Conservation (phyloP, 2,329 filamentous ascomycete genomes). For the Aspergillus transmontanensis region DNA sequence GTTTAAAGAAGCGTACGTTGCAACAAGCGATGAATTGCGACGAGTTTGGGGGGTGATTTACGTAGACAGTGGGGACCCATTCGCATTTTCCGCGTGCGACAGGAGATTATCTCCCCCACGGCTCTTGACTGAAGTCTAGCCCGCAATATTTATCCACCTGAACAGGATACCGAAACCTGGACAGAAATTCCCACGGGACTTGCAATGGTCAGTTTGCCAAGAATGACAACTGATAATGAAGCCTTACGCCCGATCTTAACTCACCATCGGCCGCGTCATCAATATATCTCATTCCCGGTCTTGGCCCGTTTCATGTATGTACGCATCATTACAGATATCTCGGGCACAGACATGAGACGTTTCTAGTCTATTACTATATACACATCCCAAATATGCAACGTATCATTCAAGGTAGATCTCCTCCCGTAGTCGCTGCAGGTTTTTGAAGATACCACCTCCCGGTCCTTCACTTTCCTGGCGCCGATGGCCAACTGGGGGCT, state of each 20-base stretch:
- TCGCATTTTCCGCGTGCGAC: too few species aligned
- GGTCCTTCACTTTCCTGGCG: slow-evolving; percentile 40
- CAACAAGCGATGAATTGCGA: slow-evolving; percentile 12
- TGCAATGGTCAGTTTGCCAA: neutral
- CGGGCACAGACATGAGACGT: neutral
- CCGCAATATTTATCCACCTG: neutral
- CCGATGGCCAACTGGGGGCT: slow-evolving; percentile 17
- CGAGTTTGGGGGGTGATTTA: slow-evolving; percentile 15
- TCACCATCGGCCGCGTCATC: neutral
- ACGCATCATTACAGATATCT: neutral
- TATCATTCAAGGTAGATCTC: slow-evolving; percentile 55
- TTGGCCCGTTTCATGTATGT: neutral
- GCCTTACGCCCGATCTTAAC: neutral
- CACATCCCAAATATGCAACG: neutral
- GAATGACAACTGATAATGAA: neutral
- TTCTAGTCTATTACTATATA: neutral
- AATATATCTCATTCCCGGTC: neutral
- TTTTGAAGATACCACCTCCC: slow-evolving; percentile 55
- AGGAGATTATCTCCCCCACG: neutral
- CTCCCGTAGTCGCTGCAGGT: slow-evolving; percentile 55
- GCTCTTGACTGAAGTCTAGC: neutral
- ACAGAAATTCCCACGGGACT: too few species aligned
- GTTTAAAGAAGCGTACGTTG: slow-evolving; percentile 14
- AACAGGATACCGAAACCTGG: too few species aligned
- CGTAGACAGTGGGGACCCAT: slow-evolving; percentile 13